Percentiles rank a stretch among this genome's conserved stretches.
These are phyloP conservation scores for Rhizophagus clarus DNA, from an alignment of 192 early-diverging fungal species.

Conservation along the genomic window DNA sequence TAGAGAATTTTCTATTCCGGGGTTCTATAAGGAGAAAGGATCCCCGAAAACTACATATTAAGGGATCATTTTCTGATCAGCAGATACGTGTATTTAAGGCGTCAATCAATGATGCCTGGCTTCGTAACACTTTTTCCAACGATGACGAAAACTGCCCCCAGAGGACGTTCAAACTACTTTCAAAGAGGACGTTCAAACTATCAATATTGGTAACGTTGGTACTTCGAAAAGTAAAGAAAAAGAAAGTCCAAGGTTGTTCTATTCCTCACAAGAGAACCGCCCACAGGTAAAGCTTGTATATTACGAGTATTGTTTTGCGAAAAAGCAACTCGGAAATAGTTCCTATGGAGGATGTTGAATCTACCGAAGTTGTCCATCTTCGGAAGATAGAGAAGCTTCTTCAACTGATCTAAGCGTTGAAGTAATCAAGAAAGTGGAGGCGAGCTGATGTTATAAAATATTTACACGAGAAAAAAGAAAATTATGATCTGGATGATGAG, in stretches of 20 bases:
- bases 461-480: slow-evolving; percentile 12
- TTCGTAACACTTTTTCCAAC: too few relatives aligned
- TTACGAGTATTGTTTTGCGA: slow-evolving; percentile 22
- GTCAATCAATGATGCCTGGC: too few relatives aligned
- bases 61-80: too few relatives aligned
- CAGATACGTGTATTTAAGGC: too few relatives aligned
- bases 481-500: neutral
- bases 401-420: slow-evolving; percentile 23
- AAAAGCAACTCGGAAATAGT: slow-evolving; percentile 8
- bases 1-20: too few relatives aligned
- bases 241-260: neutral
- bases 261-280: slow-evolving; percentile 7
- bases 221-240: slow-evolving; percentile 7
- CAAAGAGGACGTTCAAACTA: slow-evolving; percentile 3
- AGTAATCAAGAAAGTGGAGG: slow-evolving; percentile 19
- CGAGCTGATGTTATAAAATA: slow-evolving; percentile 11
- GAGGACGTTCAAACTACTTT: neutral
- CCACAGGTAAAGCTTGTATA: slow-evolving; percentile 18
- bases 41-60: too few relatives aligned
- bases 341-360: slow-evolving; percentile 22
- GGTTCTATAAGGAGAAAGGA: too few relatives aligned
- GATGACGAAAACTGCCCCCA: too few relatives aligned
- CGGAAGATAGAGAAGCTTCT: neutral
- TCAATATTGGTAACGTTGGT: too few relatives aligned
- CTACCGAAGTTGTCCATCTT: neutral